Conservation (phyloP, 2,329 filamentous ascomycete genomes). For the Aurifilum marmelostoma region DNA sequence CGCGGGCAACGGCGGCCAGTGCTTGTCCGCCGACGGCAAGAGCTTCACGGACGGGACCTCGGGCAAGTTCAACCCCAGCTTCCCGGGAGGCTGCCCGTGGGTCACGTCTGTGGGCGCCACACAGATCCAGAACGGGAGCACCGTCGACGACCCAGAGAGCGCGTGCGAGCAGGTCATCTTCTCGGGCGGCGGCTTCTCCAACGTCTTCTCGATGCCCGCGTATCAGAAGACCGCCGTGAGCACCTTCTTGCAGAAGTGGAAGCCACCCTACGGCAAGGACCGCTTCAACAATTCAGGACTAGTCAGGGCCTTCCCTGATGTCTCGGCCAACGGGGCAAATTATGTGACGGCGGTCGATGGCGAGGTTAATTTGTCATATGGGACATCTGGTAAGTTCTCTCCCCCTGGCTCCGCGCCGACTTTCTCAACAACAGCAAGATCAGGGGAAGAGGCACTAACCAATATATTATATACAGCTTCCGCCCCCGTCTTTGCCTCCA, state of each 20-base stretch:
- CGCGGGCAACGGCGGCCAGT: constrained; percentile 43
- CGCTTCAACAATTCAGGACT: constrained; percentile 50
- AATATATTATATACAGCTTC: constrained; percentile 33
- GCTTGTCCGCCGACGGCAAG: constrained; percentile 40
- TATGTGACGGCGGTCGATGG: constrained; percentile 49
- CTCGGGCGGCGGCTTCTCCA: constrained; percentile 53
- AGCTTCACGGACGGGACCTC: constrained; percentile 37
- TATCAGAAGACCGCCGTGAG: constrained; percentile 50
- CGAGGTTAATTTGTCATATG: constrained; percentile 47
- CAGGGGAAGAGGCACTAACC: too few species aligned
- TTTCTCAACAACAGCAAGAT: not conserved
- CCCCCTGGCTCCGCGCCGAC: too few species aligned
- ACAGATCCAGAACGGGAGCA: constrained; percentile 43
- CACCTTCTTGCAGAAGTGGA: constrained; percentile 46
- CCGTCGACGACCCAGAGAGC: constrained; percentile 45
- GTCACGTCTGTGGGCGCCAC: constrained; percentile 58
- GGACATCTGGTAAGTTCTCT: constrained; percentile 46
- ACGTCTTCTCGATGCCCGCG: constrained; percentile 49
- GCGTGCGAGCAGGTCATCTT: constrained; percentile 52
- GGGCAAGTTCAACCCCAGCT: constrained; percentile 52
- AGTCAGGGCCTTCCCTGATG: constrained; percentile 53
- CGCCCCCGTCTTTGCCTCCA: constrained; percentile 40
- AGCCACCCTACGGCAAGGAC: constrained; percentile 46
- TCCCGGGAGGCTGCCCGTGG: constrained; percentile 52
- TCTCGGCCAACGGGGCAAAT: constrained; percentile 49